phyloP scores from a whole-genome alignment of 1,139 yeast species.

The Geotrichum aggregatum region DNA sequence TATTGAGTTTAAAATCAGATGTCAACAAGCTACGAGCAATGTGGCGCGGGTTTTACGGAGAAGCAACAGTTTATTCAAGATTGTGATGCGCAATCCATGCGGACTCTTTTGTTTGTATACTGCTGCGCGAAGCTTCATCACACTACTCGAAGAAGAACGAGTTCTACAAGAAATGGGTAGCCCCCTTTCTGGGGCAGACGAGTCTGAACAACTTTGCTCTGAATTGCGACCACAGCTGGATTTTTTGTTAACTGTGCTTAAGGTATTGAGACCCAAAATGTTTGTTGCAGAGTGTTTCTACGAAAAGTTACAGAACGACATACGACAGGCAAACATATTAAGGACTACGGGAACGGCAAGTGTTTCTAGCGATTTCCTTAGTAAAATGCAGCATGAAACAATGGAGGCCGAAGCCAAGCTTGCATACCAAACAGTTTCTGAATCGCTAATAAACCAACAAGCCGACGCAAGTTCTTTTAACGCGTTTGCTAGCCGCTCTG shows the following conservation, averaged over 20 bases:
- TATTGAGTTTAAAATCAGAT: constrained; percentile 24
- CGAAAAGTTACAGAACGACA: constrained; percentile 17
- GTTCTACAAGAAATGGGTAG: constrained; percentile 8
- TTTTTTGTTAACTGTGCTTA: constrained; percentile 28
- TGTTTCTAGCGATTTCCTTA: background rate
- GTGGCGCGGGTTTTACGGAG: constrained; percentile 26
- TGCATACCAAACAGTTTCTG: background rate
- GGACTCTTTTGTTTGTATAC: constrained; percentile 28
- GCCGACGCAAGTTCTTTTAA: background rate
- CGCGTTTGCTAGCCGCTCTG: background rate
- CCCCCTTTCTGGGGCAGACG: background rate
- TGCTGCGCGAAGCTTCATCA: constrained; percentile 29
- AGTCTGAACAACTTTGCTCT: constrained; percentile 7
- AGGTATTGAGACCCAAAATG: constrained; percentile 22
- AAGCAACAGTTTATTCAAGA: constrained; percentile 23
- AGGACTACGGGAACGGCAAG: background rate
- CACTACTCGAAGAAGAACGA: constrained; percentile 24
- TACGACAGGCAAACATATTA: constrained; percentile 8
- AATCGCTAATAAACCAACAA: background rate
- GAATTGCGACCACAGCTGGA: constrained; percentile 25
- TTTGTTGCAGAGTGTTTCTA: constrained; percentile 27
- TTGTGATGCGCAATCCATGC: constrained; percentile 23
- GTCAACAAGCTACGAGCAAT: constrained; percentile 27
- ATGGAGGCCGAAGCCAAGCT: constrained; percentile 1
- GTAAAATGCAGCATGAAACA: constrained; percentile 2